These are phyloP conservation scores for Fraxinus latifolia DNA, from an alignment of 305 asterid species.

Conservation along the genomic window DNA sequence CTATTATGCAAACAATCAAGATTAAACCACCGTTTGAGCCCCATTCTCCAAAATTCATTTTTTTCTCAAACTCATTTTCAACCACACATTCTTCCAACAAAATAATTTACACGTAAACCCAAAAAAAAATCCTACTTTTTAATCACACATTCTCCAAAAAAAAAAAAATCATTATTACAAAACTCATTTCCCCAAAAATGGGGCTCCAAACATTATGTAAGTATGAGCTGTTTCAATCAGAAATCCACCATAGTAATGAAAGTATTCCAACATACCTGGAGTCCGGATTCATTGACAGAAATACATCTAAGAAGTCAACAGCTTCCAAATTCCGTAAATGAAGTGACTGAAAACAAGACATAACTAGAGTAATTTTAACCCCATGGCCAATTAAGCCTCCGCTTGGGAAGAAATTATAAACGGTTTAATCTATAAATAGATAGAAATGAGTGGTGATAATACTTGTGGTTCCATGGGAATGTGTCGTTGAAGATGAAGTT, in stretches of 20 bases:
- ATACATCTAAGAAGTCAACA: slow-evolving; percentile 61
- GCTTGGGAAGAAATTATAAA: neutral
- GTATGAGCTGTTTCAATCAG: neutral
- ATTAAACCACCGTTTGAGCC: neutral
- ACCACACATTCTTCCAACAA: neutral
- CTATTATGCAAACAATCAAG: neutral
- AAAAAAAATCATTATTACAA: neutral
- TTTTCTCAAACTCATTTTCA: neutral
- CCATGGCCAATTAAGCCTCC: neutral
- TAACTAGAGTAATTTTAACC: neutral
- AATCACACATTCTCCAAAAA: neutral
- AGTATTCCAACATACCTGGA: slow-evolving; percentile 3
- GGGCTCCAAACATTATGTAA: neutral
- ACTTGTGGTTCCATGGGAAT: neutral
- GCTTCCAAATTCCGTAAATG: slow-evolving; percentile 64
- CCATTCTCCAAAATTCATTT: neutral
- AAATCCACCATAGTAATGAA: neutral
- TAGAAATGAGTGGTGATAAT: neutral
- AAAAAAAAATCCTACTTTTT: neutral
- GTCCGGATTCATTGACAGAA: slow-evolving; percentile 81
- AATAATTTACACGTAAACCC: neutral
- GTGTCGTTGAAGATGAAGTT: neutral
- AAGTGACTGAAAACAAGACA: slow-evolving; percentile 46
- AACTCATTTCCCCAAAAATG: neutral
- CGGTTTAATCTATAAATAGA: neutral